phyloP scores from a whole-genome alignment of 345 rosid species.

The Laguncularia racemosa region DNA sequence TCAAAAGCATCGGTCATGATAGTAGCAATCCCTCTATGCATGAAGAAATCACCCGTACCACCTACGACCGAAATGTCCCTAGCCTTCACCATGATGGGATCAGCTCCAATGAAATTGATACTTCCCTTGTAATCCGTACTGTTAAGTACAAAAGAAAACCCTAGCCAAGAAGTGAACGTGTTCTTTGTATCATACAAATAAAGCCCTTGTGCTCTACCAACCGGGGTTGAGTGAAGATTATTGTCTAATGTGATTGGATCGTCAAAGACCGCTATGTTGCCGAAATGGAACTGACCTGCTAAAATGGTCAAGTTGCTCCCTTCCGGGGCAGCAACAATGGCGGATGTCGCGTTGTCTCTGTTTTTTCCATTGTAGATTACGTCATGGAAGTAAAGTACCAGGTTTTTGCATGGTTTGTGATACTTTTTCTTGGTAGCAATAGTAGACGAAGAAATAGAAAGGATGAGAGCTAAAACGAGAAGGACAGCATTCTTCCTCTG shows the following conservation, averaged over 20 bases:
- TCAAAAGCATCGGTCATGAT: slow-evolving; percentile 35
- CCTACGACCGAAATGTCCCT: slow-evolving; percentile 42
- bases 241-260: slow-evolving; percentile 48
- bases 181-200: slow-evolving; percentile 33
- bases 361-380: slow-evolving; percentile 43
- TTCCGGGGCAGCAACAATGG: slow-evolving; percentile 34
- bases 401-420: slow-evolving; percentile 25
- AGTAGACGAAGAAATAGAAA: too few species aligned
- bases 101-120: slow-evolving; percentile 36
- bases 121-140: slow-evolving; percentile 25
- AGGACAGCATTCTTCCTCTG: too few species aligned
- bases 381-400: slow-evolving; percentile 40
- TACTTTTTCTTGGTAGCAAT: background rate
- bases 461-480: too few species aligned
- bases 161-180: slow-evolving; percentile 44
- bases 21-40: slow-evolving; percentile 44
- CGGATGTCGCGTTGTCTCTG: slow-evolving; percentile 30
- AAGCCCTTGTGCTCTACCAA: slow-evolving; percentile 45
- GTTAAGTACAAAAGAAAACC: slow-evolving; percentile 36
- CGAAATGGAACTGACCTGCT: slow-evolving; percentile 28
- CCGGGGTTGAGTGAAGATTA: slow-evolving; percentile 28
- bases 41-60: slow-evolving; percentile 46
- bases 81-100: slow-evolving; percentile 28
- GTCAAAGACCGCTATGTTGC: slow-evolving; percentile 38
- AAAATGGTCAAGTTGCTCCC: slow-evolving; percentile 26